Percentiles rank a stretch among this genome's conserved stretches.
phyloP scores from a whole-genome alignment of 2,329 filamentous ascomycete genomes.

The Xylaria sp. region DNA sequence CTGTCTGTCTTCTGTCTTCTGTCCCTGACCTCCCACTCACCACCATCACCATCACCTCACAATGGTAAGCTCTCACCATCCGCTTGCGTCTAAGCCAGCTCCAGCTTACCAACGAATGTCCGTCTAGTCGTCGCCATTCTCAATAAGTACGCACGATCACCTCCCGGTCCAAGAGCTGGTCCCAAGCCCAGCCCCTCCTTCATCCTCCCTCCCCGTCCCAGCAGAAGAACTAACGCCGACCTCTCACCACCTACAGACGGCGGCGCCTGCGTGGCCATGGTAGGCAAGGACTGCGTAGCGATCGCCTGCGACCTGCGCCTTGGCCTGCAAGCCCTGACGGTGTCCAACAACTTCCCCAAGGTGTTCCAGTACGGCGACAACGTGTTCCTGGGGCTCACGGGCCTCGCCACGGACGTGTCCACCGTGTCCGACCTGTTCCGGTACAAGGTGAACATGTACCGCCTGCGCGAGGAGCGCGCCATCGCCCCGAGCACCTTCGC shows the following conservation, averaged over 20 bases:
- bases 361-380: constrained; percentile 97
- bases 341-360: constrained; percentile 99
- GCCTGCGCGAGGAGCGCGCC: constrained; percentile 94
- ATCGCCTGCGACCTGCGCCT: constrained; percentile 99
- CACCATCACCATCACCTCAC: constrained; percentile 26
- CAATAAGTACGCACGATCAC: constrained; percentile 75
- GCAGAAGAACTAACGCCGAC: constrained; percentile 7
- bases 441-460: constrained; percentile 99
- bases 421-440: constrained; percentile 97
- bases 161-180: neutral
- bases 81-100: constrained; percentile 30
- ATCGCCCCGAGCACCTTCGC: constrained; percentile 95
- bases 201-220: neutral
- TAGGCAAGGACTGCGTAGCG: constrained; percentile 99
- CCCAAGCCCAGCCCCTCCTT: constrained; percentile 3
- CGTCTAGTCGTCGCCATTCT: constrained; percentile 82
- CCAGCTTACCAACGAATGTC: constrained; percentile 34
- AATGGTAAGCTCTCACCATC: constrained; percentile 42
- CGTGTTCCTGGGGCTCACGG: constrained; percentile 93
- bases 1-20: neutral
- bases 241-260: constrained; percentile 63
- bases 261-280: constrained; percentile 97
- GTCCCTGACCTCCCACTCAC: neutral
- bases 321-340: constrained; percentile 92
- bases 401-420: constrained; percentile 92